These are phyloP conservation scores for Aspergillus sp. DNA, from an alignment of 2,329 filamentous ascomycete genomes.

Conservation along the genomic window DNA sequence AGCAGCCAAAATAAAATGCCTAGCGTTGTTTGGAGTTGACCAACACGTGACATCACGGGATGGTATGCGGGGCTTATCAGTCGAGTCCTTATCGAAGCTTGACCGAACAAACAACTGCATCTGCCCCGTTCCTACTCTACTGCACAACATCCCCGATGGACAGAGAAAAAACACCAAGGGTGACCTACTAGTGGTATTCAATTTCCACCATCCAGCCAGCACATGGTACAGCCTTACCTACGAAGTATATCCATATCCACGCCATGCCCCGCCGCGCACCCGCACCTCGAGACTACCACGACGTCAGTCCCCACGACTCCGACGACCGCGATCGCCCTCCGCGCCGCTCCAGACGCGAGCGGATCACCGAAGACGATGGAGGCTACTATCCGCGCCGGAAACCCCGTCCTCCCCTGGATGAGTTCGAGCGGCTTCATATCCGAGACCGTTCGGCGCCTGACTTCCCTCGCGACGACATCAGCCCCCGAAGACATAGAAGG, in stretches of 20 bases:
- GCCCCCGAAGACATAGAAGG: conserved; percentile 5
- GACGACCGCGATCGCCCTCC: conserved; percentile 14
- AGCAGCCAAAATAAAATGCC: no score
- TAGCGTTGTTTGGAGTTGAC: no score
- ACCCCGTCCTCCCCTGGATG: conserved; percentile 36
- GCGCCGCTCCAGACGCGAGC: conserved; percentile 15
- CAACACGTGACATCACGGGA: no score
- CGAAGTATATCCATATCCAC: no score
- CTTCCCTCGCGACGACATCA: conserved; percentile 19
- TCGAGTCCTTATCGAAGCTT: no score
- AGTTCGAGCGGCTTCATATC: conserved; percentile 31
- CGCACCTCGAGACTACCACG: conserved; percentile 19
- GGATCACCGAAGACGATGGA: conserved; percentile 13
- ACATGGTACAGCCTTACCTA: no score
- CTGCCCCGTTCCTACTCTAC: no score
- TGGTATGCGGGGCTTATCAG: no score
- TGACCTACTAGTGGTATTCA: no score
- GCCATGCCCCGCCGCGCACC: conserved; percentile 24
- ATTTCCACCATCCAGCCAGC: not conserved
- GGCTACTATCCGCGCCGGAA: conserved; percentile 18
- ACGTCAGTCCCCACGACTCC: conserved; percentile 23
- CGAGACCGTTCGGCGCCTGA: conserved; percentile 28
- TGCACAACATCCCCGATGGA: no score
- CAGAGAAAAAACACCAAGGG: no score
- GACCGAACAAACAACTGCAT: no score